phyloP scores from a whole-genome alignment of 2,329 filamentous ascomycete genomes.

The Fusarium domesticum region DNA sequence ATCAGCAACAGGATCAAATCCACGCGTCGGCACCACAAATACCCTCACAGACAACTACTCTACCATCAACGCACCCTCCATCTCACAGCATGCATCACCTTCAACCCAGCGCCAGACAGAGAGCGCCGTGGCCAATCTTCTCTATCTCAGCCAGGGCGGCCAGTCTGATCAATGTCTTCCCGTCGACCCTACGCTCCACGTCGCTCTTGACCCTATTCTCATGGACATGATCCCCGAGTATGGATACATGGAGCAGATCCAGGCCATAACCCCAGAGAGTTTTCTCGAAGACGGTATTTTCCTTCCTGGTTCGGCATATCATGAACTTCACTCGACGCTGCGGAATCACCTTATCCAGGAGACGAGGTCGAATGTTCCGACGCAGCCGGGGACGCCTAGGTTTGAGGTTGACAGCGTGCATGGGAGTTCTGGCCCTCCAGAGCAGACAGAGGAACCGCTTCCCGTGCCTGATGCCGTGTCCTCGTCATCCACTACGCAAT shows the following conservation, averaged over 20 bases:
- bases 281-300: slow-evolving; percentile 43
- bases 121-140: slow-evolving; percentile 36
- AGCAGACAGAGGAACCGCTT: slow-evolving; percentile 11
- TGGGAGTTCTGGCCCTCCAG: slow-evolving; percentile 1
- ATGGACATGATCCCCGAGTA: slow-evolving; percentile 23
- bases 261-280: slow-evolving; percentile 34
- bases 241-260: slow-evolving; percentile 26
- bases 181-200: slow-evolving; percentile 23
- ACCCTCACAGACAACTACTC: slow-evolving; percentile 9
- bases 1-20: slow-evolving; percentile 1
- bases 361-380: slow-evolving; percentile 39
- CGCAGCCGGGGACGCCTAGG: slow-evolving; percentile 25
- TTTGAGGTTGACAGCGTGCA: slow-evolving; percentile 12
- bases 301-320: slow-evolving; percentile 45
- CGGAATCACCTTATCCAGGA: slow-evolving; percentile 45
- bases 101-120: slow-evolving; percentile 32
- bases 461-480: slow-evolving; percentile 21
- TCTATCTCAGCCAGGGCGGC: slow-evolving; percentile 36
- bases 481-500: slow-evolving; percentile 2
- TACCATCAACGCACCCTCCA: slow-evolving; percentile 2
- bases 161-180: slow-evolving; percentile 7
- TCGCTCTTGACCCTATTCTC: slow-evolving; percentile 15
- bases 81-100: slow-evolving; percentile 16
- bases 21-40: neutral
- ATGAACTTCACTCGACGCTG: slow-evolving; percentile 44